These are phyloP conservation scores for Geranomyces michiganensis DNA, from an alignment of 192 early-diverging fungal genomes.

Conservation along the genomic window DNA sequence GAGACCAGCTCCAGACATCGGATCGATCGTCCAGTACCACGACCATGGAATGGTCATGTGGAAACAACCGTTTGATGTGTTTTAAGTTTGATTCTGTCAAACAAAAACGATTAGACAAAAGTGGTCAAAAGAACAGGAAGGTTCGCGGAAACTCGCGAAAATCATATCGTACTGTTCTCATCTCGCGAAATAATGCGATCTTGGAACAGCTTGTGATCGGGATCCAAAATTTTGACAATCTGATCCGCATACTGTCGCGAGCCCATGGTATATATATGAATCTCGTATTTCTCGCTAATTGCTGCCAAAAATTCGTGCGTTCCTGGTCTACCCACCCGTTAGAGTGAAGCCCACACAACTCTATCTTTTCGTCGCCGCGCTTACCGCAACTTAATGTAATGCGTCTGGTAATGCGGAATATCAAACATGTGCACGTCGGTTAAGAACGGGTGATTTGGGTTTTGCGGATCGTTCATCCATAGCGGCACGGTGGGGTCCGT, in stretches of 20 bases:
- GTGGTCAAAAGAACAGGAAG: background rate
- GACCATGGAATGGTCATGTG: slow-evolving; percentile 94
- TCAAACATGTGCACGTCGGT: slow-evolving; percentile 77
- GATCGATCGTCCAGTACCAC: slow-evolving; percentile 93
- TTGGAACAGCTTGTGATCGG: slow-evolving; percentile 73
- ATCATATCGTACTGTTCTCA: slow-evolving; percentile 81
- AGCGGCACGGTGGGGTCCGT: slow-evolving; percentile 73
- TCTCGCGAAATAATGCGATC: slow-evolving; percentile 91
- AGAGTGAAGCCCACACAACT: background rate
- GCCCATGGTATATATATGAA: slow-evolving; percentile 99
- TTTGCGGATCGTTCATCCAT: slow-evolving; percentile 70
- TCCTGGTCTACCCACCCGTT: slow-evolving; percentile 65
- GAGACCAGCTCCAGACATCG: slow-evolving; percentile 92
- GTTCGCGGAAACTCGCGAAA: no score
- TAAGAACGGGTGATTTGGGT: slow-evolving; percentile 55
- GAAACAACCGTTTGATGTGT: slow-evolving; percentile 83
- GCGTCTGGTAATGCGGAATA: slow-evolving; percentile 68
- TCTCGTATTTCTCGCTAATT: slow-evolving; percentile 76
- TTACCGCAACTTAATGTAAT: slow-evolving; percentile 84
- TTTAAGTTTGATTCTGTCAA: slow-evolving; percentile 54
- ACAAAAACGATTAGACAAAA: background rate
- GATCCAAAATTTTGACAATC: slow-evolving; percentile 86
- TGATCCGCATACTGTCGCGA: slow-evolving; percentile 89
- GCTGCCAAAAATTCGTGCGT: slow-evolving; percentile 76
- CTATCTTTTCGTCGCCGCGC: background rate